These are phyloP conservation scores for Coniochaeta prunicola DNA, from an alignment of 2,329 filamentous ascomycete genomes.

Conservation along the genomic window DNA sequence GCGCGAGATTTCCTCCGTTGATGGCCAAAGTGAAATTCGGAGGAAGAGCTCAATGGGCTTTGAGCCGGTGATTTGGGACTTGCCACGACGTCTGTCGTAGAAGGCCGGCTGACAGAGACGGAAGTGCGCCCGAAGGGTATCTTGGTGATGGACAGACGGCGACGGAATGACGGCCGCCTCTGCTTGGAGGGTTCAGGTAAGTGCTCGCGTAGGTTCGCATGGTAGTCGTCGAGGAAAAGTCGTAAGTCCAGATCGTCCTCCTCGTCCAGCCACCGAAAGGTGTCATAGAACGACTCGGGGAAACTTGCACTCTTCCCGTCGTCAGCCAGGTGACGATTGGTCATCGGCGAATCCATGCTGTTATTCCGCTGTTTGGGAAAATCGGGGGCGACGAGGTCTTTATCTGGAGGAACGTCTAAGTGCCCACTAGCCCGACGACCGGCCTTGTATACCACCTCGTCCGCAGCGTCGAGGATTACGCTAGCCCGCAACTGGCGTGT, in stretches of 20 bases:
- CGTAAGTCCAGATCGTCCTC: constrained; percentile 62
- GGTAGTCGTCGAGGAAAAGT: constrained; percentile 63
- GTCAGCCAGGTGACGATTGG: constrained; percentile 7
- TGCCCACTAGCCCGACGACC: constrained; percentile 29
- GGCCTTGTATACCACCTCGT: constrained; percentile 48
- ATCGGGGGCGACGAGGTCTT: constrained; percentile 17
- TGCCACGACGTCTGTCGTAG: constrained; percentile 31
- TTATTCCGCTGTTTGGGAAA: constrained; percentile 16
- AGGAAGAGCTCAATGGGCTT: constrained; percentile 19
- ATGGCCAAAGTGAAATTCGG: constrained; percentile 22
- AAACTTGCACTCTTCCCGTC: constrained; percentile 19
- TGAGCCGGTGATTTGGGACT: constrained; percentile 18
- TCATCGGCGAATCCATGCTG: constrained; percentile 21
- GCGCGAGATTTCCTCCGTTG: constrained; percentile 45
- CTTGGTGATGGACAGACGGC: constrained; percentile 65
- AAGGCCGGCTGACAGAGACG: constrained; percentile 38
- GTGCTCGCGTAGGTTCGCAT: constrained; percentile 51
- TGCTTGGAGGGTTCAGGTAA: constrained; percentile 35
- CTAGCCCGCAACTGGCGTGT: constrained; percentile 38
- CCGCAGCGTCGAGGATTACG: constrained; percentile 32
- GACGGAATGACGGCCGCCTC: constrained; percentile 56
- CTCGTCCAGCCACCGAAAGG: constrained; percentile 68
- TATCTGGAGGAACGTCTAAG: constrained; percentile 17
- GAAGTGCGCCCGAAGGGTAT: constrained; percentile 53
- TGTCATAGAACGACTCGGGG: constrained; percentile 54